phyloP scores from a whole-genome alignment of 1,139 yeast species.

The Diutina sp. region DNA sequence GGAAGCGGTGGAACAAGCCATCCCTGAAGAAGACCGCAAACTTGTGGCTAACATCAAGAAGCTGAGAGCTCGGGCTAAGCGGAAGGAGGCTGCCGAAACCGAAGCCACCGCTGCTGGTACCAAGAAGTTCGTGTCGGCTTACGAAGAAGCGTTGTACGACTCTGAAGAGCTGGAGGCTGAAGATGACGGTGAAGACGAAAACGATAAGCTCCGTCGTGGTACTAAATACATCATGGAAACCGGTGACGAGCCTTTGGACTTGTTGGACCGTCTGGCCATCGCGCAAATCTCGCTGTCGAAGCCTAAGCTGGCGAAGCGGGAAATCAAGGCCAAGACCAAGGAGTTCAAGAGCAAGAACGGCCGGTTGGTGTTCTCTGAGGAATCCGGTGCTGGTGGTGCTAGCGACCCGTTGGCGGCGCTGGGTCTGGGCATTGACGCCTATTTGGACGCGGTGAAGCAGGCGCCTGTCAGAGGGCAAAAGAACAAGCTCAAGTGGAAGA shows the following conservation, averaged over 20 bases:
- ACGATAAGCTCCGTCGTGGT: slow-evolving; percentile 11
- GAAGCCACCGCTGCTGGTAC: slow-evolving; percentile 13
- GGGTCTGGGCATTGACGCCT: slow-evolving; percentile 69
- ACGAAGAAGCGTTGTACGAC: slow-evolving; percentile 65
- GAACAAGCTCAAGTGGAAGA: slow-evolving; percentile 79
- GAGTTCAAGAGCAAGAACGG: slow-evolving; percentile 28
- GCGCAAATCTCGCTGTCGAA: slow-evolving; percentile 81
- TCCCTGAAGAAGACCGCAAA: slow-evolving; percentile 82
- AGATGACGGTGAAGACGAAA: slow-evolving; percentile 13
- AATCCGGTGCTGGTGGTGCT: neutral
- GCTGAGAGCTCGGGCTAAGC: slow-evolving; percentile 71
- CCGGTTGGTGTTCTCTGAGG: slow-evolving; percentile 35
- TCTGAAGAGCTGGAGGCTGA: slow-evolving; percentile 33
- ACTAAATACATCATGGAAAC: slow-evolving; percentile 65
- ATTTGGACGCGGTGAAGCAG: slow-evolving; percentile 82
- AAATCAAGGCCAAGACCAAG: slow-evolving; percentile 15
- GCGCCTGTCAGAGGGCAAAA: slow-evolving; percentile 91
- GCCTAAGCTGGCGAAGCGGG: slow-evolving; percentile 39
- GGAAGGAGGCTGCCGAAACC: slow-evolving; percentile 33
- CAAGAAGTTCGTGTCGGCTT: slow-evolving; percentile 62
- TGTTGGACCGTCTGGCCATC: slow-evolving; percentile 72
- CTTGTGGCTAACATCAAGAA: slow-evolving; percentile 77
- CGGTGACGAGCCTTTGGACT: slow-evolving; percentile 76
- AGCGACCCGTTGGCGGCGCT: slow-evolving; percentile 33
- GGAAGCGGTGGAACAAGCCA: slow-evolving; percentile 62